Conservation (phyloP, 345 rosid genomes). For the Boechera stricta region DNA sequence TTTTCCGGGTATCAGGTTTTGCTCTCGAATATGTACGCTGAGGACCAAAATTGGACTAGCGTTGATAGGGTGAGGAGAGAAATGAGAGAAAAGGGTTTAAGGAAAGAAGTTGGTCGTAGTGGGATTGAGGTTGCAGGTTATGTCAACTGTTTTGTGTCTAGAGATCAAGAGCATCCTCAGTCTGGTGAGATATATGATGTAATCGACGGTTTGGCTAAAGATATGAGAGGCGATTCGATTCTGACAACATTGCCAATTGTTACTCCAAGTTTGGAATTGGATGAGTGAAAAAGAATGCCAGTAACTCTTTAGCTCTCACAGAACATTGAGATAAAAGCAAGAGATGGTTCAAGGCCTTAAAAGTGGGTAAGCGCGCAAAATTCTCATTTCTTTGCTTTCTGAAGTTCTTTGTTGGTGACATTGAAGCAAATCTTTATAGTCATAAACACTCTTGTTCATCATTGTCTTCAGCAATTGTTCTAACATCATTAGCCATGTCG, state of each 20-base stretch:
- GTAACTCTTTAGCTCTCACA: conserved; percentile 21
- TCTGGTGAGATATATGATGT: conserved; percentile 58
- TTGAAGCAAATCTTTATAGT: conserved; percentile 8
- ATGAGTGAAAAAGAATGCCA: conserved; percentile 25
- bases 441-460: conserved; percentile 34
- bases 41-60: conserved; percentile 72
- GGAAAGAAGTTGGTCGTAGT: conserved; percentile 78
- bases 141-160: conserved; percentile 64
- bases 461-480: conserved; percentile 21
- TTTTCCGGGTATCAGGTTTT: conserved; percentile 73
- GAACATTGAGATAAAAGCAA: neutral
- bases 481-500: conserved; percentile 25
- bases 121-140: conserved; percentile 69
- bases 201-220: conserved; percentile 56
- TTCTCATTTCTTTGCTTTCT: conserved; percentile 22
- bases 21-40: conserved; percentile 88
- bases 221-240: conserved; percentile 53
- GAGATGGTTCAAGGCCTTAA: conserved; percentile 11
- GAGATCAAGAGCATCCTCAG: conserved; percentile 66
- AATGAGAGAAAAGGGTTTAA: conserved; percentile 74
- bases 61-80: conserved; percentile 75
- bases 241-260: conserved; percentile 5
- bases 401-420: conserved; percentile 27
- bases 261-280: conserved; percentile 37
- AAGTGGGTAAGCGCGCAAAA: conserved; percentile 3